These are phyloP conservation scores for Datura wrightii DNA, from an alignment of 257 asterid genomes.

Conservation along the genomic window DNA sequence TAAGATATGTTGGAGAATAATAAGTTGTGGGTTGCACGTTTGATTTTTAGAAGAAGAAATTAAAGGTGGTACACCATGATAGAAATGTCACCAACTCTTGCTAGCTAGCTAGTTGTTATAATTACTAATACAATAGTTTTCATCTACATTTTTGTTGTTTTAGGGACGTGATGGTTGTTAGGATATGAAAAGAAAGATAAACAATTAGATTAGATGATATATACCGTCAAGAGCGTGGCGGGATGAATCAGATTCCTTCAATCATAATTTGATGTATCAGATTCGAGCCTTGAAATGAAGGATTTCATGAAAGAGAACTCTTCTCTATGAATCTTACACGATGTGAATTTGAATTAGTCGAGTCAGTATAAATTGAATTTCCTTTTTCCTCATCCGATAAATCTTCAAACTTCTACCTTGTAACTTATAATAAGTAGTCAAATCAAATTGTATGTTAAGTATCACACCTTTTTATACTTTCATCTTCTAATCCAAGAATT, in stretches of 20 bases:
- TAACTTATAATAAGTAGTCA: too few species aligned
- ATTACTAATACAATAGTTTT: neutral
- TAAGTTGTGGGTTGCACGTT: conserved; percentile 63
- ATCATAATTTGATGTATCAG: neutral
- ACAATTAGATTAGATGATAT: neutral
- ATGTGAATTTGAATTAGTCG: neutral
- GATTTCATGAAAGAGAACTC: neutral
- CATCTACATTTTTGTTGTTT: neutral
- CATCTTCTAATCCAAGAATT: neutral
- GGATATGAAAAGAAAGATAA: neutral
- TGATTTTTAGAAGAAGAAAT: neutral
- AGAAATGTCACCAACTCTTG: neutral
- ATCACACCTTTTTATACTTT: neutral
- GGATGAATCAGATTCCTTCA: neutral
- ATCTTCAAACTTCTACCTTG: too few species aligned
- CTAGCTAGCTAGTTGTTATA: neutral
- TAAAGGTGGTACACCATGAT: conserved; percentile 46
- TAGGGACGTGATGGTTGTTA: neutral
- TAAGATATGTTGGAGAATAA: neutral
- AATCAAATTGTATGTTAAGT: too few species aligned
- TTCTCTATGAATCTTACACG: neutral
- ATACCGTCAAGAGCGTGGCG: neutral
- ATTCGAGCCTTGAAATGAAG: neutral
- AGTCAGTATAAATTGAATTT: neutral
- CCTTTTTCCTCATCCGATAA: too few species aligned